A percentile compares a stretch with the other conserved stretches of the same genome.
These are phyloP conservation scores for Fusarium solani-melongenae DNA, from an alignment of 2,329 filamentous ascomycete species.

Conservation along the genomic window DNA sequence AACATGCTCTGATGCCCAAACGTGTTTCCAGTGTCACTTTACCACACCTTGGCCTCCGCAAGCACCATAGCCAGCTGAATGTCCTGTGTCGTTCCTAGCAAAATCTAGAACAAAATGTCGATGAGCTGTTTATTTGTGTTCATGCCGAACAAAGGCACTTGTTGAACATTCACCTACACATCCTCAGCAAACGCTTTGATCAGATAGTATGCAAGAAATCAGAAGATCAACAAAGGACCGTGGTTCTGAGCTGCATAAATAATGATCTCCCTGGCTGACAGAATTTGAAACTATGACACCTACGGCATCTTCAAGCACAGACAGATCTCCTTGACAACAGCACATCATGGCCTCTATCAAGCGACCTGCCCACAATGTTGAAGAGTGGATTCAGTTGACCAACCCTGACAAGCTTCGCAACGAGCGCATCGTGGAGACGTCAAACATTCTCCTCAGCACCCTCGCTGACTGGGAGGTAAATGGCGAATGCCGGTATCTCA, in stretches of 20 bases:
- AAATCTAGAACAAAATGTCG: background rate
- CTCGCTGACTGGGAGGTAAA: background rate
- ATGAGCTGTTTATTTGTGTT: background rate
- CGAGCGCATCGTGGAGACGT: background rate
- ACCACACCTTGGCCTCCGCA: background rate
- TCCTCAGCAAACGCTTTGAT: background rate
- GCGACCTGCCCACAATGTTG: background rate
- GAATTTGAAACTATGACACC: background rate
- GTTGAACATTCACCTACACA: background rate
- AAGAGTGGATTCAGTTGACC: background rate
- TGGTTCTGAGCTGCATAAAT: background rate
- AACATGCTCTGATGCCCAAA: background rate
- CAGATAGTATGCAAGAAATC: background rate
- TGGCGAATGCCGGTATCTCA: background rate
- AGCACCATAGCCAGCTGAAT: background rate
- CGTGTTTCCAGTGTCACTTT: background rate
- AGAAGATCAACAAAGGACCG: background rate
- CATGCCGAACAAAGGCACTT: background rate
- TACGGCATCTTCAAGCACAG: background rate
- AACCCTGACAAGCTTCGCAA: background rate
- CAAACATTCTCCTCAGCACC: background rate
- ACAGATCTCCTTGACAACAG: background rate
- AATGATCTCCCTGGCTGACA: too few relatives aligned
- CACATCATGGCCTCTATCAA: background rate
- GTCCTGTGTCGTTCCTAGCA: background rate